These are phyloP conservation scores for Plantago coronopus DNA, from an alignment of 305 asterid species.

Conservation along the genomic window DNA sequence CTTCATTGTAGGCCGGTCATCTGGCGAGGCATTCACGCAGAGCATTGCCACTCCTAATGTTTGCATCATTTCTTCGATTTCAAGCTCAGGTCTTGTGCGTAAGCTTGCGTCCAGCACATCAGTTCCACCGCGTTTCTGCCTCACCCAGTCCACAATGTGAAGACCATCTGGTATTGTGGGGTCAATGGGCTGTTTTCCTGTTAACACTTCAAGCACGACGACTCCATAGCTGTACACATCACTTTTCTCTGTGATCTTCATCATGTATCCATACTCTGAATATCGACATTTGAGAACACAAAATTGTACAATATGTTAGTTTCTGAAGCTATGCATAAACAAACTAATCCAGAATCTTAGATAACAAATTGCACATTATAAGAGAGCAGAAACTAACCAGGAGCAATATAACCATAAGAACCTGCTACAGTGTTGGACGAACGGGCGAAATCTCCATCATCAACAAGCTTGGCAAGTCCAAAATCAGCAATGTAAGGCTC, in stretches of 20 bases:
- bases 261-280: conserved; percentile 79
- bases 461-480: conserved; percentile 73
- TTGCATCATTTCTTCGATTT: conserved; percentile 71
- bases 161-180: conserved; percentile 72
- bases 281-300: not conserved
- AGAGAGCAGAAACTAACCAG: conserved; percentile 45
- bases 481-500: conserved; percentile 89
- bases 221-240: conserved; percentile 84
- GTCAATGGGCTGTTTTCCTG: conserved; percentile 79
- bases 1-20: conserved; percentile 75
- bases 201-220: conserved; percentile 68
- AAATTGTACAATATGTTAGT: not conserved
- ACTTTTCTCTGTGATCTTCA: conserved; percentile 77
- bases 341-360: too few relatives aligned
- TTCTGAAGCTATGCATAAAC: not conserved
- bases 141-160: conserved; percentile 85
- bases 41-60: conserved; percentile 78
- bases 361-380: not conserved
- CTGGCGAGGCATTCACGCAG: conserved; percentile 60
- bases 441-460: conserved; percentile 58
- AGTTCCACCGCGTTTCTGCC: conserved; percentile 39
- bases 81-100: conserved; percentile 43
- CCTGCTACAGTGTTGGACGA: conserved; percentile 77
- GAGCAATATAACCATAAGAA: conserved; percentile 87
- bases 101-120: conserved; percentile 50